Base-by-base conservation (phyloP, 1,284 basidiomycete species). In the Rhodofomes roseus region DNA sequence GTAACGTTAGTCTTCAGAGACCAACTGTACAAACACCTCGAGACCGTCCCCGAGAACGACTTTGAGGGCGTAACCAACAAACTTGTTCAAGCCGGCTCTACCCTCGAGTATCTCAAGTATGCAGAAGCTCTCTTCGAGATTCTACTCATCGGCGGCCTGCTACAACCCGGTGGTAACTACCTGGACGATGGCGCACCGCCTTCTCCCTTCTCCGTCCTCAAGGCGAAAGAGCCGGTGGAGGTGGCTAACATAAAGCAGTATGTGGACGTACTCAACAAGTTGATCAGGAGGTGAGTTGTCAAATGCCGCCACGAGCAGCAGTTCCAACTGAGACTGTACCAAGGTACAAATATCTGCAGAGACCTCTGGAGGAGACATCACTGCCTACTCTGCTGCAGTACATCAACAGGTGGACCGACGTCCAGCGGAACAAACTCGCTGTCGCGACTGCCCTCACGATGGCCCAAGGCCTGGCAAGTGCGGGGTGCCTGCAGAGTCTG, bases 291-390 rank as follows among this genome's bases (percentile, higher is more conserved):
- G 92, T 93, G 67, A 60, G 76, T 65, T 34, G 27, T 48, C 16
- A 4, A 50, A 20, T 46, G 18, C 9, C 50, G 18, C 18, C 22
- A 46, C 34, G 57, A 41, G 37, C 27, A n/a, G 31, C 27, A 22
- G 20, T 60, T 18, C n/a, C 50, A 55, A 40, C 64, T 43, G 23
- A 62, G 48, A 11, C 25, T 22, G 8, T 48, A 22, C 22, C 12
- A 68, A 95, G 93, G 76, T 98, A 97, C 83, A 98, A 98, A 76
- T 98, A 98, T 81, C 90, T 98, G 66, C 96, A 98, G 78, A 94
- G 90, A 74, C 94, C 95, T 46, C 87, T 98, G 54, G 96, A 98
- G 76, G 90, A 90, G 72, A 85, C 81, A 44, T 85, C 93, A 60
- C 81, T 98, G 34, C 92, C 93, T 2, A 85, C 83, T 55, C 82